These are phyloP conservation scores for Neopestalotiopsis rosae DNA, from an alignment of 2,329 filamentous ascomycete species.

Conservation along the genomic window DNA sequence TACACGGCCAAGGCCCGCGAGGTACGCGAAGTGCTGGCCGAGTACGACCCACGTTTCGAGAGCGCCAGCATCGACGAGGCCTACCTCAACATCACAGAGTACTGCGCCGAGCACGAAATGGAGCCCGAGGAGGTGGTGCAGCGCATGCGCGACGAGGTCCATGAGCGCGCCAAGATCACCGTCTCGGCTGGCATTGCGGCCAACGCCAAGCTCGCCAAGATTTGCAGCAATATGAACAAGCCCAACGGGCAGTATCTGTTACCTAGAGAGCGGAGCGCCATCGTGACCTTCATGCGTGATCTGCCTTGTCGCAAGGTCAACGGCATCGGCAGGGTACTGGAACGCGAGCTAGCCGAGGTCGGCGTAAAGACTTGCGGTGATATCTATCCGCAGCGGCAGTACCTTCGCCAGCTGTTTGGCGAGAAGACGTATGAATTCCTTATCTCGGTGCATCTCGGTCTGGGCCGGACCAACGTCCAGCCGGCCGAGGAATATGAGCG, in stretches of 20 bases:
- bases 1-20: constrained; percentile 91
- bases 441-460: constrained; percentile 80
- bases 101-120: constrained; percentile 73
- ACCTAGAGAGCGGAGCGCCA: constrained; percentile 71
- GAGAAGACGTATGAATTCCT: constrained; percentile 91
- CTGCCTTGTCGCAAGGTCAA: constrained; percentile 91
- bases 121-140: constrained; percentile 75
- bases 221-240: constrained; percentile 94
- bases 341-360: constrained; percentile 86
- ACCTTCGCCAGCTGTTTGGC: constrained; percentile 80
- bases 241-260: constrained; percentile 90
- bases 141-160: constrained; percentile 78
- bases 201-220: constrained; percentile 93
- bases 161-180: constrained; percentile 79
- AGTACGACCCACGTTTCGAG: constrained; percentile 92
- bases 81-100: constrained; percentile 92
- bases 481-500: constrained; percentile 89
- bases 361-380: constrained; percentile 89
- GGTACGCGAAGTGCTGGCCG: constrained; percentile 78
- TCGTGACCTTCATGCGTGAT: constrained; percentile 85
- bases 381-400: constrained; percentile 77
- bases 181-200: constrained; percentile 94
- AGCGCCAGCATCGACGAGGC: constrained; percentile 96
- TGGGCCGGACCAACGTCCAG: constrained; percentile 84
- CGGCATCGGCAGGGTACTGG: constrained; percentile 91